These are phyloP conservation scores for Brettanomyces nanus DNA, from an alignment of 805 yeast genomes.

Conservation along the genomic window DNA sequence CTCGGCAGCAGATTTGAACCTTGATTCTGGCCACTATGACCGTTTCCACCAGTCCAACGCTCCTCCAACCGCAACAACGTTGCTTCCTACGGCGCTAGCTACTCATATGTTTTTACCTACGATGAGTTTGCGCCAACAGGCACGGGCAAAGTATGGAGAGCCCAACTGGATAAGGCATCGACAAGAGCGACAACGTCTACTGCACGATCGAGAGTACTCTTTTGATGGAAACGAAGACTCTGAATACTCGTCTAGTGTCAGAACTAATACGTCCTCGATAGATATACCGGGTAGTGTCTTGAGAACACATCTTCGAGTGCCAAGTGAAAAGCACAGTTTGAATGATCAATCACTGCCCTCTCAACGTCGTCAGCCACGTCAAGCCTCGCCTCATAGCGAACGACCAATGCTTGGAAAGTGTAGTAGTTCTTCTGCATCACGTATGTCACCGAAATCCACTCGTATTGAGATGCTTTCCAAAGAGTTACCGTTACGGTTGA, in stretches of 20 bases:
- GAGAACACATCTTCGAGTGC: conserved; percentile 17
- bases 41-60: conserved; percentile 42
- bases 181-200: too few species aligned
- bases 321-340: conserved; percentile 1
- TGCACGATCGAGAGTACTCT: too few species aligned
- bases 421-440: neutral
- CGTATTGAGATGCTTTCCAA: conserved; percentile 17
- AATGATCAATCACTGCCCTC: neutral
- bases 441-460: conserved; percentile 3
- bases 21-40: conserved; percentile 16
- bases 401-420: neutral
- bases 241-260: conserved; percentile 19
- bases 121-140: conserved; percentile 20
- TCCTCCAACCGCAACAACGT: conserved; percentile 50
- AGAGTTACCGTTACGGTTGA: conserved; percentile 22
- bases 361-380: neutral
- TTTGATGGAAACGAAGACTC: conserved; percentile 4
- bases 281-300: conserved; percentile 20
- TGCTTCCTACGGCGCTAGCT: conserved; percentile 51
- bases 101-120: conserved; percentile 58
- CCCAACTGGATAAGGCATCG: conserved; percentile 1
- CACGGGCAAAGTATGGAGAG: conserved; percentile 5
- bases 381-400: neutral
- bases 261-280: conserved; percentile 20
- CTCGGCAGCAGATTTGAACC: neutral